Conservation (phyloP, 1,139 yeast genomes). For the Hyphopichia fennica region DNA sequence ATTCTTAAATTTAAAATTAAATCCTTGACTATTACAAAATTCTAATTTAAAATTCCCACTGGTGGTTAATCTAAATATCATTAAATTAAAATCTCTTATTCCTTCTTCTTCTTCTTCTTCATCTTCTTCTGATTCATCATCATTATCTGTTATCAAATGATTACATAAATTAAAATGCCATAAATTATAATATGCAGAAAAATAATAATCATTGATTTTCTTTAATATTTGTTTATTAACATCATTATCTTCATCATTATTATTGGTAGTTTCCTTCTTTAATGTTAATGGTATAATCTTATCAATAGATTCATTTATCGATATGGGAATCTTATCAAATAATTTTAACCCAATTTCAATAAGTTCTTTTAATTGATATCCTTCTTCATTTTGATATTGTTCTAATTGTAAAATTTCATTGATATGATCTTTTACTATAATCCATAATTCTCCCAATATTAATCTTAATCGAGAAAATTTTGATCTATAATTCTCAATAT, state of each 20-base stretch:
- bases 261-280: slow-evolving; percentile 17
- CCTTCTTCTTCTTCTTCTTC: slow-evolving; percentile 35
- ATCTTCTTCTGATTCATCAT: slow-evolving; percentile 9
- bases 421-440: slow-evolving; percentile 55
- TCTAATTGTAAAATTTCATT: slow-evolving; percentile 26
- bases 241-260: slow-evolving; percentile 19
- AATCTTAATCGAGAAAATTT: slow-evolving; percentile 63
- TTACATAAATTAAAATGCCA: slow-evolving; percentile 83
- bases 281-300: slow-evolving; percentile 45
- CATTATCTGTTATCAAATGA: slow-evolving; percentile 16
- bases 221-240: slow-evolving; percentile 25
- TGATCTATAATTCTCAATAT: slow-evolving; percentile 61
- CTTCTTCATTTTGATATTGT: slow-evolving; percentile 20
- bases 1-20: slow-evolving; percentile 29
- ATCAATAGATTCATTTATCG: slow-evolving; percentile 36
- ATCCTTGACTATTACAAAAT: slow-evolving; percentile 33
- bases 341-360: slow-evolving; percentile 58
- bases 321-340: slow-evolving; percentile 63
- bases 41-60: slow-evolving; percentile 29
- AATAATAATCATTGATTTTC: slow-evolving; percentile 53
- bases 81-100: slow-evolving; percentile 17
- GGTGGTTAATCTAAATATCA: slow-evolving; percentile 25
- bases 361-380: slow-evolving; percentile 18
- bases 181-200: slow-evolving; percentile 64
- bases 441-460: slow-evolving; percentile 67